Evolutionary conservation across 2,329 filamentous ascomycete species (phyloP).

Genomic region (Knufia fluminis): DNA sequence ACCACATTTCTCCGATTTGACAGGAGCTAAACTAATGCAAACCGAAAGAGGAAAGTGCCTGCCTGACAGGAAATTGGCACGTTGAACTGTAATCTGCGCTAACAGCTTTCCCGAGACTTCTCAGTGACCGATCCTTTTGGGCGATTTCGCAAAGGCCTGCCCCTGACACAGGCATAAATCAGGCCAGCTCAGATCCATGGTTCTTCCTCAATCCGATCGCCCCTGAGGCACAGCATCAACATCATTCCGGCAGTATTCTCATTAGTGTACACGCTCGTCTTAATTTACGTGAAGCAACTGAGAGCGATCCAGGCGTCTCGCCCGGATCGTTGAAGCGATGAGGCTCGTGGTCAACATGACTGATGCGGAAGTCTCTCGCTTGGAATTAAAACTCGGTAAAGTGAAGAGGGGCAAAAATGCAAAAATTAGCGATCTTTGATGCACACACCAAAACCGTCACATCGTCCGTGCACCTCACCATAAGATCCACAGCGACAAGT

Average conservation of each 20-base stretch:
- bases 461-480: not conserved
- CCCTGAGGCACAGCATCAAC: constrained; percentile 4
- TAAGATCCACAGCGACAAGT: not conserved
- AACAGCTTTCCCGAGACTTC: not conserved
- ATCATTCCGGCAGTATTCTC: not conserved
- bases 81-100: constrained; percentile 4
- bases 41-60: constrained; percentile 2
- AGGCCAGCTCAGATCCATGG: not conserved
- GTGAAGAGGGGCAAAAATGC: not conserved
- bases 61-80: constrained; percentile 6
- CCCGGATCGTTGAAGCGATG: not conserved
- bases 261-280: not conserved
- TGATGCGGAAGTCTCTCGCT: not conserved
- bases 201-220: not conserved
- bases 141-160: not conserved
- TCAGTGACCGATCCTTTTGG: not conserved
- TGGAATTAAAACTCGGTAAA: not conserved
- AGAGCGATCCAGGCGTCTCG: not conserved
- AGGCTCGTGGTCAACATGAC: too few species aligned
- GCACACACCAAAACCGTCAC: too few species aligned
- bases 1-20: not conserved
- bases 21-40: constrained; percentile 7
- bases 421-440: not conserved
- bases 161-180: constrained; percentile 1
- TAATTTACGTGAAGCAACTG: not conserved